phyloP scores from a whole-genome alignment of 495 filamentous ascomycete genomes.

The Xylaria flabelliformis region DNA sequence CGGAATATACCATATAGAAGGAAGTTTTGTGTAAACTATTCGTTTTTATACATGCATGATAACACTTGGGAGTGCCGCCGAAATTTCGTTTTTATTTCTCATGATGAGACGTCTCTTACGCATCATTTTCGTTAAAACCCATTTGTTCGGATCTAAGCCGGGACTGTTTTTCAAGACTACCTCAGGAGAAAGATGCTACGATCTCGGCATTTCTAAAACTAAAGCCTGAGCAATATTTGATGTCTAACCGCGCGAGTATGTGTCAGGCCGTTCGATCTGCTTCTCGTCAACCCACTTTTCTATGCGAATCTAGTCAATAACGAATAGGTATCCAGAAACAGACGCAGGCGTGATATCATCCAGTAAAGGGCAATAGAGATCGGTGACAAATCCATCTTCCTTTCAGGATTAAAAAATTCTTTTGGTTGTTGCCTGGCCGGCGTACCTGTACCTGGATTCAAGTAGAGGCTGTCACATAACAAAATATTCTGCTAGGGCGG shows the following conservation, averaged over 20 bases:
- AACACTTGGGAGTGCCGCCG: background rate
- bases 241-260: background rate
- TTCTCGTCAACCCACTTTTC: background rate
- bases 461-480: background rate
- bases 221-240: background rate
- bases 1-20: conserved; percentile 8
- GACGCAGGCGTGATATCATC: background rate
- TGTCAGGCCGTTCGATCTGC: background rate
- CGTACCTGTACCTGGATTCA: background rate
- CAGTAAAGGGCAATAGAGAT: background rate
- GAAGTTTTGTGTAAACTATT: background rate
- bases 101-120: background rate
- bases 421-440: background rate
- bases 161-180: background rate
- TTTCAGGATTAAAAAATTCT: background rate
- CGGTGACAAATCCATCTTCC: background rate
- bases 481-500: background rate
- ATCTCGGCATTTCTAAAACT: background rate
- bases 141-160: background rate
- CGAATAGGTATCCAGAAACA: background rate
- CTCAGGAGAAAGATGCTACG: background rate
- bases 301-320: background rate
- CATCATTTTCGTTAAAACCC: background rate
- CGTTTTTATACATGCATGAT: background rate
- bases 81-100: background rate